phyloP scores from a whole-genome alignment of 768 basidiomycete genomes.

The Agaricus bisporus region DNA sequence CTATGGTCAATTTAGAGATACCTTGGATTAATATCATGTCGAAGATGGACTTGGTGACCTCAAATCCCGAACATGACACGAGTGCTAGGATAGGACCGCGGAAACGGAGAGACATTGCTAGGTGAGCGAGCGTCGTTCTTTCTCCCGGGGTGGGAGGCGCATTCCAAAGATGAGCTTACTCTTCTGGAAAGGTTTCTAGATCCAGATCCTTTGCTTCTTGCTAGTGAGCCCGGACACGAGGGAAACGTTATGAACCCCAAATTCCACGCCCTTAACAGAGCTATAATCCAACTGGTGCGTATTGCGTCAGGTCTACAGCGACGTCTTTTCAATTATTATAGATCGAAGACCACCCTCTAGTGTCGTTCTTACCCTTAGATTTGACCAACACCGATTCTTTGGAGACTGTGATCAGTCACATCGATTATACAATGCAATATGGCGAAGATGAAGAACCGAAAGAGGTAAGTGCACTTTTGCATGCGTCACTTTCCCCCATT shows the following conservation, averaged over 20 bases:
- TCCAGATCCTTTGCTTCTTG: conserved; percentile 87
- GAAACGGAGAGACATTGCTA: conserved; percentile 73
- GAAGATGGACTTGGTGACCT: conserved; percentile 95
- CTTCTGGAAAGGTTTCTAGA: conserved; percentile 69
- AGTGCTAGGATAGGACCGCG: conserved; percentile 70
- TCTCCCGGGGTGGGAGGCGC: not conserved
- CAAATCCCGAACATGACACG: conserved; percentile 52
- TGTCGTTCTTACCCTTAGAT: conserved; percentile 94
- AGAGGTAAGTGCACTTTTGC: conserved; percentile 47
- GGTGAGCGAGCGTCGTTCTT: conserved; percentile 39
- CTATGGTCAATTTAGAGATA: conserved; percentile 96
- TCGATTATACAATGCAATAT: conserved; percentile 98
- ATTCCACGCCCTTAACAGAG: conserved; percentile 91
- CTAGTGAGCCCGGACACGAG: conserved; percentile 54
- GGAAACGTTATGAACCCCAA: conserved; percentile 57
- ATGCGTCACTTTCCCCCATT: not conserved
- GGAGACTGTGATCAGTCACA: conserved; percentile 86
- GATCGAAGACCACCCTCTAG: conserved; percentile 98
- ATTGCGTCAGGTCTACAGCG: not conserved
- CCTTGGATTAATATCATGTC: conserved; percentile 98
- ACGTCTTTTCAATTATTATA: conserved; percentile 23
- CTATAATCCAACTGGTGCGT: conserved; percentile 88
- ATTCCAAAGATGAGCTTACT: not conserved
- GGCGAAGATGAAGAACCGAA: conserved; percentile 98
- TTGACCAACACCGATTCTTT: conserved; percentile 86